These are phyloP conservation scores for Penicillium italicum DNA, from an alignment of 2,329 filamentous ascomycete species.

Conservation along the genomic window DNA sequence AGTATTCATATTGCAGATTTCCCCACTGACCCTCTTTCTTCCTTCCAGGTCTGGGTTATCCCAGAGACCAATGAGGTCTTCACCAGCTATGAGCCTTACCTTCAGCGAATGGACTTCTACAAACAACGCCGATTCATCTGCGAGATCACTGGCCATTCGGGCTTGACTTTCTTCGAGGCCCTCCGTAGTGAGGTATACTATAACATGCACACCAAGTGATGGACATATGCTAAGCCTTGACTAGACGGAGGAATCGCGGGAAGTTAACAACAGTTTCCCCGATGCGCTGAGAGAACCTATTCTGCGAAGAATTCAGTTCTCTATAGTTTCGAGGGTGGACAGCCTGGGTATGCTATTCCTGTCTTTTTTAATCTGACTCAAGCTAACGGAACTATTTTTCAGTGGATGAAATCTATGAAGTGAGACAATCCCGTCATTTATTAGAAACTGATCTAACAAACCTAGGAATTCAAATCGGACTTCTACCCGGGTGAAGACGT, in stretches of 20 bases:
- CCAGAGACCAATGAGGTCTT: conserved; percentile 88
- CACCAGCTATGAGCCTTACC: conserved; percentile 79
- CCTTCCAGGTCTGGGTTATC: conserved; percentile 79
- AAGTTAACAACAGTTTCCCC: conserved; percentile 88
- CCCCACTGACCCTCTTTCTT: conserved; percentile 11
- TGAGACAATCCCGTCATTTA: conserved; percentile 26
- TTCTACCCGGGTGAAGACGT: conserved; percentile 89
- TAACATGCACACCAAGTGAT: background rate
- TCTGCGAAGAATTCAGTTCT: conserved; percentile 85
- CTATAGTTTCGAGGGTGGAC: conserved; percentile 83
- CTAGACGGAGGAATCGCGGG: conserved; percentile 72
- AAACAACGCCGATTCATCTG: conserved; percentile 92
- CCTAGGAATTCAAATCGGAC: conserved; percentile 72
- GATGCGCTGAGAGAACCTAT: conserved; percentile 88
- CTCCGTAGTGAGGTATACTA: conserved; percentile 78
- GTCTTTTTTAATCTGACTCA: background rate
- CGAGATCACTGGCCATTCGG: conserved; percentile 90
- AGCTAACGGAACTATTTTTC: conserved; percentile 19
- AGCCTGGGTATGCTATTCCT: conserved; percentile 53
- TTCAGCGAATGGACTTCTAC: conserved; percentile 86
- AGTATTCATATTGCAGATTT: conserved; percentile 6
- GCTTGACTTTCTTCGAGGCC: conserved; percentile 87
- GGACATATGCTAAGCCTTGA: conserved; percentile 7
- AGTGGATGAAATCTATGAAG: conserved; percentile 52
- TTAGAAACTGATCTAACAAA: conserved; percentile 12